Conservation (phyloP, 331 rosid species). For the Rhamnella rubrinervis region DNA sequence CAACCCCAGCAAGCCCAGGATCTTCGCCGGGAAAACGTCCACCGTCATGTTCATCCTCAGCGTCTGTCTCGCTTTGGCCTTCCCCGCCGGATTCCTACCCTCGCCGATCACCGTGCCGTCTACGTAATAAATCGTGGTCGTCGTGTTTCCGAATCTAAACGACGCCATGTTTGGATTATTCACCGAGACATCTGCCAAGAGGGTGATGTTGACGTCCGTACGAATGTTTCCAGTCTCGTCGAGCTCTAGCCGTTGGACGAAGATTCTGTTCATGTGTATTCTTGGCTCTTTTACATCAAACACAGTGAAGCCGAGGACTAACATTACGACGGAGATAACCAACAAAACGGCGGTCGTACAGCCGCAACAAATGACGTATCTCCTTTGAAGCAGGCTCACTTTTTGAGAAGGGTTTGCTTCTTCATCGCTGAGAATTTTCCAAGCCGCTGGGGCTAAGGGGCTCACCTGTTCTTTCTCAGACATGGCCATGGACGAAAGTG, state of each 20-base stretch:
- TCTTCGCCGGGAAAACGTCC: conserved; percentile 4
- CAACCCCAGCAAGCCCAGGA: conserved; percentile 1
- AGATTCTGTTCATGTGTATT: conserved; percentile 21
- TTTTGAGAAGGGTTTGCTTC: background rate
- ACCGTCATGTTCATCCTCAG: conserved; percentile 35
- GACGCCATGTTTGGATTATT: conserved; percentile 48
- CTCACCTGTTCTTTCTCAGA: conserved; percentile 27
- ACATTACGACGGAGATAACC: conserved; percentile 31
- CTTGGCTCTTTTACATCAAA: conserved; percentile 36
- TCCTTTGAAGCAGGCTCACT: conserved; percentile 7
- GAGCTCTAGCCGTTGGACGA: background rate
- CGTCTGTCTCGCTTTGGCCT: conserved; percentile 36
- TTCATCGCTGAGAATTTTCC: conserved; percentile 25
- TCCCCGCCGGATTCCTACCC: conserved; percentile 33
- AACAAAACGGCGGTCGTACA: conserved; percentile 34
- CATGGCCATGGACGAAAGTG: conserved; percentile 17
- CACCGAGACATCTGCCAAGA: conserved; percentile 34
- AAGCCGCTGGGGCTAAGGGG: conserved; percentile 33
- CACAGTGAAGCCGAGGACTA: conserved; percentile 47
- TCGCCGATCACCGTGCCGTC: conserved; percentile 22
- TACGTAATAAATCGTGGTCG: conserved; percentile 20
- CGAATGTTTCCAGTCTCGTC: background rate
- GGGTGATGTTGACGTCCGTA: background rate
- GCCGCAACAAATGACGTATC: conserved; percentile 40
- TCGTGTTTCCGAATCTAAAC: conserved; percentile 27